Conservation (phyloP, 2,329 filamentous ascomycete species). For the Neofusicoccum umdonicola region DNA sequence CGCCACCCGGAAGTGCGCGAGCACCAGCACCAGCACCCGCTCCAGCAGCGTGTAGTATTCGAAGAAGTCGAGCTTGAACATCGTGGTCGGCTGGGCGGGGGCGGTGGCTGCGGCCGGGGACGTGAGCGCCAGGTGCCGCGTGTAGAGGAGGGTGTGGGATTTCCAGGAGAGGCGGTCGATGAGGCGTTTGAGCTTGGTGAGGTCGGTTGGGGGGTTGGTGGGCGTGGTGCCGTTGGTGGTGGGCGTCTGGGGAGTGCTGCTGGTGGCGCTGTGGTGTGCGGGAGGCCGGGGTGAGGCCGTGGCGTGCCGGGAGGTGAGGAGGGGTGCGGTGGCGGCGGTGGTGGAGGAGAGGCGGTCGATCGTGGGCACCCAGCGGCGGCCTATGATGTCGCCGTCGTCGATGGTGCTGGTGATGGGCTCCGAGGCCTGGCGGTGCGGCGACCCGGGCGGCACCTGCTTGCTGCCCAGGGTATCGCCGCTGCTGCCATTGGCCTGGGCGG, state of each 20-base stretch:
- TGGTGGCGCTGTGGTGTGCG: too few species aligned
- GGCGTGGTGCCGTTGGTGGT: background rate
- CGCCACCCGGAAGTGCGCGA: constrained; percentile 61
- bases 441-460: background rate
- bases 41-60: constrained; percentile 74
- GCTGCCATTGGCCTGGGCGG: background rate
- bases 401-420: constrained; percentile 8
- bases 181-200: constrained; percentile 11
- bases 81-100: constrained; percentile 30
- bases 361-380: background rate
- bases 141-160: background rate
- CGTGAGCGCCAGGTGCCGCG: constrained; percentile 7
- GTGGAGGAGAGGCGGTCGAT: background rate
- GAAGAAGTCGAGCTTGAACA: constrained; percentile 77
- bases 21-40: constrained; percentile 65
- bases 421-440: background rate
- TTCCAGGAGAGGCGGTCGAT: constrained; percentile 16
- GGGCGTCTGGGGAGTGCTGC: too few species aligned
- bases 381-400: constrained; percentile 14
- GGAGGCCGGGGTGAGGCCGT: too few species aligned
- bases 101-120: background rate
- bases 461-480: background rate
- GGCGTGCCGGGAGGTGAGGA: background rate
- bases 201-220: background rate
- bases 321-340: background rate